Conservation (phyloP, 169 alveolate genomes). For the Perkinsus olseni region DNA sequence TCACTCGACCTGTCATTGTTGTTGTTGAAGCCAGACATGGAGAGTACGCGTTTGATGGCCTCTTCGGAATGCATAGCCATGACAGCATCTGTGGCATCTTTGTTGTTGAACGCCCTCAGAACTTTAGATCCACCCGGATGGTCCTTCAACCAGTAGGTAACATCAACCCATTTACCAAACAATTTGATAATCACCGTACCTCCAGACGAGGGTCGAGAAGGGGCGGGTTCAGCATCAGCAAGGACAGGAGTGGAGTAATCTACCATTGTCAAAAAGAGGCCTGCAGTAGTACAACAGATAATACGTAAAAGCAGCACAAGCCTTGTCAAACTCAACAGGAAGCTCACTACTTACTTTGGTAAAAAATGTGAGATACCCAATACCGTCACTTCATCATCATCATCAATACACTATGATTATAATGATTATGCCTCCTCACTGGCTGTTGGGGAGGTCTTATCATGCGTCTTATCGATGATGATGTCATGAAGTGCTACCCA, state of each 20-base stretch:
- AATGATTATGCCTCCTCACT: neutral
- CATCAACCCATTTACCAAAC: neutral
- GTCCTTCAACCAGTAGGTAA: neutral
- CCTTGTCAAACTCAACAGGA: no score
- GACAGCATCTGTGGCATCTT: slow-evolving; percentile 7
- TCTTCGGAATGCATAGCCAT: slow-evolving; percentile 10
- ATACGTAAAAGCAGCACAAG: no score
- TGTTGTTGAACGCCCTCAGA: neutral
- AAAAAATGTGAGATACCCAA: no score
- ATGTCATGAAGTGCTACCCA: neutral
- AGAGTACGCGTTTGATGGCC: neutral
- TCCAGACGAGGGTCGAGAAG: neutral
- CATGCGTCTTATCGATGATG: no score
- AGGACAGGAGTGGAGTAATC: neutral
- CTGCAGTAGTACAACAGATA: neutral
- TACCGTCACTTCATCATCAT: neutral
- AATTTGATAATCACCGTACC: neutral
- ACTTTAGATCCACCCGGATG: slow-evolving; percentile 15
- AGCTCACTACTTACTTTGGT: no score
- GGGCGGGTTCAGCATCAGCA: neutral
- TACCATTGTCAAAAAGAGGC: neutral
- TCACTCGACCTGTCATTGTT: no score
- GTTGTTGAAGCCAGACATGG: no score
- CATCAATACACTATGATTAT: neutral
- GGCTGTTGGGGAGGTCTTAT: no score